These are phyloP conservation scores for Mortierella sp. DNA, from an alignment of 371 early-diverging fungal species.

Conservation along the genomic window DNA sequence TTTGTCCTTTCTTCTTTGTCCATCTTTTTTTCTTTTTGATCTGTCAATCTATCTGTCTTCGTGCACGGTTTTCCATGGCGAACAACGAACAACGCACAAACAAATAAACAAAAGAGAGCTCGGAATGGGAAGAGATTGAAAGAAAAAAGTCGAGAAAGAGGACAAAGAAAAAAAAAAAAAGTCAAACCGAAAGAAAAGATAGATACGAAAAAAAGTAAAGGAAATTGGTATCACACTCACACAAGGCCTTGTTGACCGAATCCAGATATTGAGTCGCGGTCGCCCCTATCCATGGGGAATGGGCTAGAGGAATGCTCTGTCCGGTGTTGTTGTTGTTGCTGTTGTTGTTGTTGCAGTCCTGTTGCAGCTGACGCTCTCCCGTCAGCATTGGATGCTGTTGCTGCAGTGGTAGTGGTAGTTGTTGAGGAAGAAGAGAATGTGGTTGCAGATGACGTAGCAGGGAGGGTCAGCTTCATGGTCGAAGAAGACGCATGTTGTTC, in stretches of 20 bases:
- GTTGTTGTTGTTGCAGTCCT: not conserved
- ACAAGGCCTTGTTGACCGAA: constrained; percentile 43
- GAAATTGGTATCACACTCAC: constrained; percentile 24
- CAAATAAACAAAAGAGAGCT: not conserved
- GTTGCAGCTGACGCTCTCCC: not conserved
- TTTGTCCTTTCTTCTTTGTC: not conserved
- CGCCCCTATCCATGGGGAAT: constrained; percentile 45
- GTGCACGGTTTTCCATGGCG: not conserved
- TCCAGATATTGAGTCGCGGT: constrained; percentile 36
- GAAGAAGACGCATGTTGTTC: constrained; percentile 2
- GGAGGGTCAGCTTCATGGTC: not conserved
- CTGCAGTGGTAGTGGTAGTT: not conserved
- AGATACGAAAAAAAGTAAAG: not conserved
- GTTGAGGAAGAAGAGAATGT: not conserved
- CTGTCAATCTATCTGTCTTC: not conserved
- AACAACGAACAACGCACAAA: not conserved
- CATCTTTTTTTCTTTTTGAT: not conserved
- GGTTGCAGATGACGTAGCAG: not conserved
- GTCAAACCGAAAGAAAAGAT: not conserved
- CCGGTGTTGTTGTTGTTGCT: not conserved
- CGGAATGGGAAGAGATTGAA: not conserved
- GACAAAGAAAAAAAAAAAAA: not conserved
- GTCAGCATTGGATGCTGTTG: not conserved
- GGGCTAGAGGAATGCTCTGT: constrained; percentile 22
- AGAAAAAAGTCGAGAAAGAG: not conserved